Conservation (phyloP, 495 filamentous ascomycete genomes). For the Podospora comata region DNA sequence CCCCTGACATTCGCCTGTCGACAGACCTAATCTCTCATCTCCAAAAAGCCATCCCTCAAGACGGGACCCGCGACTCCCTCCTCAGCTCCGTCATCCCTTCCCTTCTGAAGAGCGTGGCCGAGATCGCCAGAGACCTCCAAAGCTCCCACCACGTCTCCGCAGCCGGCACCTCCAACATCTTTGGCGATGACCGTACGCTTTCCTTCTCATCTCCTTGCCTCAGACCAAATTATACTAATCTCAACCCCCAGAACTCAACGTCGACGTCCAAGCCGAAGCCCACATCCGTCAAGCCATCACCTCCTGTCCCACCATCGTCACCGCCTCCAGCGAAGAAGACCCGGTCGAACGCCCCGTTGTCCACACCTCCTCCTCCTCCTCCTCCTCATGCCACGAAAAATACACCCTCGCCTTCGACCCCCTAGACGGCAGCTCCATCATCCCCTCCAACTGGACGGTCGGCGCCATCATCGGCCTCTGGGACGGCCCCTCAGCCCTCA, state of each 20-base stretch:
- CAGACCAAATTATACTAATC: background rate
- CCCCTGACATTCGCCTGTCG: no score
- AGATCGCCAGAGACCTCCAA: slow-evolving; percentile 38
- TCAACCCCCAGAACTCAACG: slow-evolving; percentile 42
- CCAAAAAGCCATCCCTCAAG: slow-evolving; percentile 15
- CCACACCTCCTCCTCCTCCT: background rate
- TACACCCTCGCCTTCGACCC: slow-evolving; percentile 57
- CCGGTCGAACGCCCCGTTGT: slow-evolving; percentile 40
- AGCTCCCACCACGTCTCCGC: slow-evolving; percentile 39
- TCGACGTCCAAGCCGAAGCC: slow-evolving; percentile 50
- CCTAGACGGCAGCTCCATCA: slow-evolving; percentile 54
- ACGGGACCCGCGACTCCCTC: slow-evolving; percentile 18
- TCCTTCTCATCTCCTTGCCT: background rate
- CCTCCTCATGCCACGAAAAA: slow-evolving; percentile 23
- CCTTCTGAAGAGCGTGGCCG: slow-evolving; percentile 37
- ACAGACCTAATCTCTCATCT: slow-evolving; percentile 12
- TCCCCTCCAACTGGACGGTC: slow-evolving; percentile 53
- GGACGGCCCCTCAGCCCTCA: slow-evolving; percentile 44
- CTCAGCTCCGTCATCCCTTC: slow-evolving; percentile 38
- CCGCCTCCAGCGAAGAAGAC: slow-evolving; percentile 54
- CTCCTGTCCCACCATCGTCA: slow-evolving; percentile 40
- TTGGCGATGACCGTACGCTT: slow-evolving; percentile 48
- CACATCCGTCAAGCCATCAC: slow-evolving; percentile 42
- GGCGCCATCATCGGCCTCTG: slow-evolving; percentile 53
- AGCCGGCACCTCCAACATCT: slow-evolving; percentile 47